Evolutionary conservation across 805 yeast genomes (phyloP), one percentile per base, ranked within the genome.

Genomic region (Kuraishia ogatae): DNA sequence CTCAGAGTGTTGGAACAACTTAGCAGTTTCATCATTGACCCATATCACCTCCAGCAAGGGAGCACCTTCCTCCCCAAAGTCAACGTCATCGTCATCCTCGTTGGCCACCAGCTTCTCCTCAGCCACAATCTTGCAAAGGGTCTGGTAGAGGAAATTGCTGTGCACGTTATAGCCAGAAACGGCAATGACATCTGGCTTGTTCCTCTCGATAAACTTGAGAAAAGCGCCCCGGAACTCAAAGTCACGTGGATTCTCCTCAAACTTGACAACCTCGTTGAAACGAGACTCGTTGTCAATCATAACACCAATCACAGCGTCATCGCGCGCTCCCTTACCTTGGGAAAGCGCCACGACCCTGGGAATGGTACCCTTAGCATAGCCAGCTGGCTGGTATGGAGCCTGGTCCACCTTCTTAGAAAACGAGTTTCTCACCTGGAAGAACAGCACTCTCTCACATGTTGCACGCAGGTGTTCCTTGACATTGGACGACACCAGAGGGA

Each of bases 1-100:
- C 46, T 75, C 78, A 0, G 97, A 89, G 64, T 84, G 82, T 66
- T 92, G 96, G 68, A 79, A 94, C 57, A 94, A 79, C 55, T 96
- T 77, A 0, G 98, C 97, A 29, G 96, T 89, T 68, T 94, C 98
- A 67, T 93, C 97, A 61, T 86, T 88, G 49, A 88, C 96, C 83
- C 90, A 93, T 17, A 91, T 72, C 2, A 90, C 81, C 47, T 83
- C 85, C 46, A 88, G 64, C 10, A 81, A 75, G 10, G 87, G 86
- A n/a, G 81, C 71, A 35, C 43, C 43, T 35, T 35, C 43, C 23
- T 67, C 71, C 51, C 73, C 72, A 24, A 62, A 69, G 22, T 64
- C 66, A 2, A 54, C 62, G 52, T 60, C 65, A 60, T 60, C 73
- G 61, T 23, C 77, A 47, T 82, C 84, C 46, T 74, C 75, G 53